Evolutionary conservation across 805 yeast genomes (phyloP).

Genomic region (Myxozyma nipponensis): DNA sequence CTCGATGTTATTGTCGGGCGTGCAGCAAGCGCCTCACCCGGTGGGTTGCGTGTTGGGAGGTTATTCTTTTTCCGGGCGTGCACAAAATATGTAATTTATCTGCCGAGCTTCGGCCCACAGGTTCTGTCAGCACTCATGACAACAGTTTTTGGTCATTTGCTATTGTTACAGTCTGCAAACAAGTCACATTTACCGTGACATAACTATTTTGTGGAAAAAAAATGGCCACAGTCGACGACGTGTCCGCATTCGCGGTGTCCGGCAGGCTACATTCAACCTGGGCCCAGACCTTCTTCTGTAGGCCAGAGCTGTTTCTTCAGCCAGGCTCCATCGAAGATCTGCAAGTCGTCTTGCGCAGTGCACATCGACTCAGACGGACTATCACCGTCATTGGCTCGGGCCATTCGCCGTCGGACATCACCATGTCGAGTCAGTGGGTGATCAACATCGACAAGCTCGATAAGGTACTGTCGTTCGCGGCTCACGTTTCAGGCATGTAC

Average conservation of each 20-base stretch:
- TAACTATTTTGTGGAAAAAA: too few species aligned
- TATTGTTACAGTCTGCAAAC: too few species aligned
- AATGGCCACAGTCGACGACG: constrained; percentile 28
- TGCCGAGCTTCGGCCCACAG: too few species aligned
- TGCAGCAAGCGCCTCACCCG: too few species aligned
- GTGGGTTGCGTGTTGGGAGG: too few species aligned
- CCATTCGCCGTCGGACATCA: constrained; percentile 89
- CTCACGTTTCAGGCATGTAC: constrained; percentile 56
- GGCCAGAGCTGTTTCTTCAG: constrained; percentile 74
- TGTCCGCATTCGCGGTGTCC: constrained; percentile 39
- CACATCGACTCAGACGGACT: constrained; percentile 56
- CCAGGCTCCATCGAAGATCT: constrained; percentile 72
- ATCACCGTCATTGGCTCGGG: constrained; percentile 87
- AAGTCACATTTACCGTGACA: too few species aligned
- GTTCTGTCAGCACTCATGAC: too few species aligned
- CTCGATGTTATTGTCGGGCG: too few species aligned
- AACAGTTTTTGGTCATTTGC: too few species aligned
- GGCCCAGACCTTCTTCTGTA: constrained; percentile 84
- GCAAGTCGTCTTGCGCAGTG: constrained; percentile 59
- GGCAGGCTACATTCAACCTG: constrained; percentile 60
- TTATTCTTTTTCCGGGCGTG: too few species aligned
- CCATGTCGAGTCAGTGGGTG: constrained; percentile 85
- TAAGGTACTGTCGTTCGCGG: constrained; percentile 48
- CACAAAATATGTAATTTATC: too few species aligned
- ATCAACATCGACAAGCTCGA: constrained; percentile 77